Evolutionary conservation across 2,329 filamentous ascomycete species (phyloP), one percentile per base, ranked within the genome.

Genomic region (Ophiosphaerella korrae): DNA sequence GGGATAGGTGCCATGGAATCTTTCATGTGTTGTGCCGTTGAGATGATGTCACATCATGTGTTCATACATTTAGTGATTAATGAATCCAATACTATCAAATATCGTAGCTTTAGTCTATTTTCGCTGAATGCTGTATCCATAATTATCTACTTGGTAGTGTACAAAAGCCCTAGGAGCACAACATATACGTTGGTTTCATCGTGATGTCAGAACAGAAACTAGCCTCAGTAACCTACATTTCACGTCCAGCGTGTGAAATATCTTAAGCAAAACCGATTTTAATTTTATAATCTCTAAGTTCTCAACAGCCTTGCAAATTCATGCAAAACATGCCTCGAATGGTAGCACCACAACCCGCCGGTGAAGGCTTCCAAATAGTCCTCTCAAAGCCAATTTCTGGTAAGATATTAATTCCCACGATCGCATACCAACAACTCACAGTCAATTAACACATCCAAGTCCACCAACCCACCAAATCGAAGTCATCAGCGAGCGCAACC

Each of bases 311-410:
- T 16, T 14, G 31, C 21, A n/a, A 9, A 33, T 42, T 5, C 42
- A 12, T n/a, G 26, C 26, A 4, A 6, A 39, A 32, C 45, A 61
- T 66, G 62, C 62, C 63, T 58, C 62, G 58, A 45, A 56, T 57
- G 57, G 57, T 62, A 24, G 62, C 93, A 50, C 93, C 93, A 41
- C 93, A 92, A 45, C 93, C 93, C 67, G 90, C 87, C 53, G 89
- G 87, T 50, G 93, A 86, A 53, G 44, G 44, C 26, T 85, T 82
- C 92, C 94, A 97, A 57, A 87, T 88, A 18, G 53, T 58, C 5
- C 50, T 66, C 1, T 58, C 53, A 33, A 59, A 62, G 54, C 60
- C 60, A 1, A 64, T 62, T 42, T 54, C 52, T 7, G 74, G 74
- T 61, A 60, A 23, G 29, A 12, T 2, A 8, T 2, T 34, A 6